phyloP scores from a whole-genome alignment of 2,329 filamentous ascomycete genomes.

The Zymoseptoria passerinii region DNA sequence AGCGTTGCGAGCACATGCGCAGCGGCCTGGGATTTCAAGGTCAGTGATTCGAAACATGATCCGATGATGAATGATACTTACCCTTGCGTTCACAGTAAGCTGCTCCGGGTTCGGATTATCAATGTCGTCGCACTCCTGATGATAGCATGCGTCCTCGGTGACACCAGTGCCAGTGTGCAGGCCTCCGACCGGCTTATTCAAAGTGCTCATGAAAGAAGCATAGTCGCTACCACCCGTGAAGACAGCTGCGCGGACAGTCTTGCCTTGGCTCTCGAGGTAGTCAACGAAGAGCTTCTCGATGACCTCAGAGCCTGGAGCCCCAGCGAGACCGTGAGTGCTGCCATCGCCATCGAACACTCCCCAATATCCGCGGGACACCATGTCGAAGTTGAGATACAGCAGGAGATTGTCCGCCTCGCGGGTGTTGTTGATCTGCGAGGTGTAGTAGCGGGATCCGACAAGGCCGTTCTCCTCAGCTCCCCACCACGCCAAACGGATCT shows the following conservation, averaged over 20 bases:
- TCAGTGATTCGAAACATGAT: background rate
- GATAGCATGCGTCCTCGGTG: conserved; percentile 33
- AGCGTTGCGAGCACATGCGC: conserved; percentile 10
- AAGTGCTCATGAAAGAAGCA: conserved; percentile 29
- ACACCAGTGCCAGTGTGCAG: conserved; percentile 31
- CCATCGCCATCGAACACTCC: conserved; percentile 50
- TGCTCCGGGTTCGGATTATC: conserved; percentile 24
- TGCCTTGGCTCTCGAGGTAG: conserved; percentile 23
- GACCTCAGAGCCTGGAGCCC: conserved; percentile 56
- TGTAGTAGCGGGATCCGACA: conserved; percentile 33
- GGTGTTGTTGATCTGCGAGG: conserved; percentile 29
- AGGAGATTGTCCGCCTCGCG: conserved; percentile 30
- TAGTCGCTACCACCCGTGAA: conserved; percentile 34
- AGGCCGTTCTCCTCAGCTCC: conserved; percentile 31
- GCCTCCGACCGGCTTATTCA: conserved; percentile 30
- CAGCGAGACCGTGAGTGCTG: conserved; percentile 43
- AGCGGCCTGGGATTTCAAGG: background rate
- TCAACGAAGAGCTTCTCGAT: conserved; percentile 19
- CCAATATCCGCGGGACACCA: conserved; percentile 52
- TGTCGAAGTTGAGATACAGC: conserved; percentile 36
- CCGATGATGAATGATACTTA: conserved; percentile 1
- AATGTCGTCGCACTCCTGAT: conserved; percentile 28
- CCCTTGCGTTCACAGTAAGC: conserved; percentile 8
- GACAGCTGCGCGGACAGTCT: conserved; percentile 25
- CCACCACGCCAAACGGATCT: conserved; percentile 34